Evolutionary conservation across 169 alveolate genomes (phyloP).

Genomic region (Plasmodium fragile): DNA sequence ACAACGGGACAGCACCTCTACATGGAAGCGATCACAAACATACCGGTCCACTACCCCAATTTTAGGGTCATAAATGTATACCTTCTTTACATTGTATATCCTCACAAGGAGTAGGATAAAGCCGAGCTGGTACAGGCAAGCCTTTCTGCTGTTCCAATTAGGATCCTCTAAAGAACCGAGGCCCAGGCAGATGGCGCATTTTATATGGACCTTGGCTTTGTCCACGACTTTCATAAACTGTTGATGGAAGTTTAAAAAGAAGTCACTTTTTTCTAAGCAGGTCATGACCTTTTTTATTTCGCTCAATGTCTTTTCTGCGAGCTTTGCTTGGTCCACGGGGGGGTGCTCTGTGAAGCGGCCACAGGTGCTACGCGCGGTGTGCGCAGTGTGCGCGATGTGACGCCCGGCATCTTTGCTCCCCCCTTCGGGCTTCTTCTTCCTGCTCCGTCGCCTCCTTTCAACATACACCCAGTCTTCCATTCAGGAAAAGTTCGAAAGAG

Average conservation of each 20-base stretch:
- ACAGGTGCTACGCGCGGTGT: too few species aligned
- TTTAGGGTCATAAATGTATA: conserved; percentile 57
- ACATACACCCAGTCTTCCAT: conserved; percentile 58
- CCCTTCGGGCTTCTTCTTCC: conserved; percentile 12
- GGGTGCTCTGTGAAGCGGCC: neutral
- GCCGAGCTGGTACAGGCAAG: conserved; percentile 41
- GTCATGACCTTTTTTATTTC: conserved; percentile 26
- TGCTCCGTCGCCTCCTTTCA: neutral
- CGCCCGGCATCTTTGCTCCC: neutral
- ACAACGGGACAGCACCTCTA: neutral
- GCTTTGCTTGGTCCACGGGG: neutral
- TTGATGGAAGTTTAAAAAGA: conserved; percentile 28
- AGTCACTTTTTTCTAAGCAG: conserved; percentile 24
- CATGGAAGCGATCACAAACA: neutral
- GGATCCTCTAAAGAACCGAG: conserved; percentile 38
- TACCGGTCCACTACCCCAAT: conserved; percentile 5
- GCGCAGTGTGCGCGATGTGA: neutral
- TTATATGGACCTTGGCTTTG: neutral
- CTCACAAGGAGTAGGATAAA: conserved; percentile 22
- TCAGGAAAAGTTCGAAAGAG: neutral
- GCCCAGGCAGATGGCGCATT: conserved; percentile 37
- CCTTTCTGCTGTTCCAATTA: conserved; percentile 18
- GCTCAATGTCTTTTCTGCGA: neutral
- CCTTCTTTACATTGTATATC: neutral
- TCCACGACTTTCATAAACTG: conserved; percentile 7